Base-by-base conservation (phyloP, 441 rosid species). In the Populus hybrid region DNA sequence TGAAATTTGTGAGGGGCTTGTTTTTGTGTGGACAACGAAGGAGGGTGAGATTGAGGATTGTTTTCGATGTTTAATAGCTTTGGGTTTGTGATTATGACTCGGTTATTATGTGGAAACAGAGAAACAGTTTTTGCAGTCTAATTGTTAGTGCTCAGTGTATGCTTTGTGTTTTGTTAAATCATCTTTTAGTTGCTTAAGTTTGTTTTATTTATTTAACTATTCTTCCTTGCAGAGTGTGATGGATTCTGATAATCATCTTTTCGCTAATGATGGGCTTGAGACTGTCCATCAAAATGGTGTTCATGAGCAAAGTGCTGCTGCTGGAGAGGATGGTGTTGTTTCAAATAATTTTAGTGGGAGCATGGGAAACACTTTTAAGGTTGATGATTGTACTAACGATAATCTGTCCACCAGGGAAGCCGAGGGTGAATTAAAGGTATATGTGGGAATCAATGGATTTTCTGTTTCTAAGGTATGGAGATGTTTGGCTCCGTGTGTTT, bases 271-370 rank as follows among this genome's bases (percentile, higher is more conserved):
- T 81, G 93, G 88, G 82, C 77, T 79, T 78, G 95, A 90, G 79
- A 70, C 68, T 24, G 83, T 75, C 82, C 85, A 82, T 84, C 84
- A 82, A 85, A 90, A 89, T 84, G 92, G 94, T 74, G 76, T 64
- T 79, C 79, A 75, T 77, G 78, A 77, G 63, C 81, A 80, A 75
- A 73, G 79, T 78, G 72, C 50, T 77, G 74, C 82, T 72, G 72
- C 85, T 63, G 78, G 73, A 54, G 89, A 79, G 72, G 85, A 88
- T 73, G 81, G 81, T 73, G 40, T 24, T 75, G 78, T 79, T 35
- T 73, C 69, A 18, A 69, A 72, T 75, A 70, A 72, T 71, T 81
- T 76, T 23, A 84, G 86, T 79, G 90, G 84, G 71, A 46, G 71
- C 72, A 63, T 67, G 32, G 82, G 67, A 74, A 68, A 76, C 57